Base-by-base conservation (phyloP, 2,329 filamentous ascomycete genomes). In the Diaporthe caulivora region DNA sequence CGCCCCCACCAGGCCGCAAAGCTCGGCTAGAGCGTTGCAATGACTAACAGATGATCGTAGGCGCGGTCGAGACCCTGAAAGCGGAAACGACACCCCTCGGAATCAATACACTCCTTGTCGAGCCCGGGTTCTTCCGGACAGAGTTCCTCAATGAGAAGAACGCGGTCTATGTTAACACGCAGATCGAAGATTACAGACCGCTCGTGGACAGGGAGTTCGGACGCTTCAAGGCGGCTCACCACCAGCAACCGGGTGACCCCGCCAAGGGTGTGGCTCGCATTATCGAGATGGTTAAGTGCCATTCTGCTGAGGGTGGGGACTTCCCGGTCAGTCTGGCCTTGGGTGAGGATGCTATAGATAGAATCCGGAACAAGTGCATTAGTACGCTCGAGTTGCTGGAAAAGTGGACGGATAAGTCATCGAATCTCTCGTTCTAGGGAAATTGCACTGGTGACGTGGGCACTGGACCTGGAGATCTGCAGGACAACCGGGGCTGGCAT, bases 81-180 rank as follows among this genome's bases (percentile, higher is more conserved):
- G 24, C 17, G 13, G 51, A 53, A 53, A 26, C 51, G 9, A 53
- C 15, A 21, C 51, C 51, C 24, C 15, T 53, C 51, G 51, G 51
- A 6, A 68, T 72, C 18, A 34, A 44, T 21, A n/a, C 67, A n/a
- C 71, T 68, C 0, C 78, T 83, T 1, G 79, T 90, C 3, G 87
- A 89, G 74, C 87, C 88, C 0, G 88, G 88, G 0, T 87, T 87
- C 72, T 90, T 90, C 77, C 84, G 88, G 2, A 90, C 87, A 0
- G 80, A 78, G 0, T 86, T 90, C 65, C 81, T 90, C 10, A 83
- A 84, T 0, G 78, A 79, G 0, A 73, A 79, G 60, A 78, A 81
- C 18, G 79, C 83, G 0, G 76, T 82, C 3, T 81, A 82, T 8
- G 24, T 53, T 10, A 18, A 53, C 26, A 29, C 51, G 18, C 7